Base-by-base conservation (phyloP, 2,329 filamentous ascomycete species). In the Fusarium lyarnte region DNA sequence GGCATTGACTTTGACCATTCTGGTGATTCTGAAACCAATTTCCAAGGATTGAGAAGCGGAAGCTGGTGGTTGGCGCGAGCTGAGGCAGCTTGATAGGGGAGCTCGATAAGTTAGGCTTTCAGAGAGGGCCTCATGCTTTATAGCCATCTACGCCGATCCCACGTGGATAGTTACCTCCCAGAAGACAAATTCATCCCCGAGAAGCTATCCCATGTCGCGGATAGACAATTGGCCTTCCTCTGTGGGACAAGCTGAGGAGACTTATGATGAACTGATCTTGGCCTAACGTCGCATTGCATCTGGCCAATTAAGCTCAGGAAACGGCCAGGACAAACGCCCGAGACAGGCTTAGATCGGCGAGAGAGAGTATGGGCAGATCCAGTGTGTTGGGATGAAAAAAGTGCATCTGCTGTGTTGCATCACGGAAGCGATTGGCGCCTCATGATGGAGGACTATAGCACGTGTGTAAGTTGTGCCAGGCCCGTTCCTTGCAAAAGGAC, bases 1-100 rank as follows among this genome's bases (percentile, higher is more conserved):
- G 66, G 77, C 69, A 73, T 78, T 80, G 73, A 84, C 69, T 77
- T 81, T 84, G 74, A 78, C 79, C 74, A 81, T 83, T 58, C 35
- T 67, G 23, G 35, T 63, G 63, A 65, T 59, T 69, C 67, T 67
- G 45, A 43, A 7, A 47, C 55, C 53, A 53, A 36, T 67, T 42
- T 53, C 29, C 54, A 27, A 36, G 19, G 21, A 62, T 53, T 62
- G 35, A n/a, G 29, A 47, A 29, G 29, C 10, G 52, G 27, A 59
- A 58, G 46, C 69, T 58, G 36, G 39, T 55, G 60, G 11, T 59
- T 68, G 66, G 29, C 54, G 57, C 62, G 61, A 64, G 60, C 63
- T 66, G 53, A 54, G 63, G 59, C 73, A 70, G 64, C 73, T 74
- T 72, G 63, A 63, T 23, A 53, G 58, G 43, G 41, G 66, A 68